Evolutionary conservation across 805 yeast genomes (phyloP).

Genomic region (Nakazawaea anatomiae): DNA sequence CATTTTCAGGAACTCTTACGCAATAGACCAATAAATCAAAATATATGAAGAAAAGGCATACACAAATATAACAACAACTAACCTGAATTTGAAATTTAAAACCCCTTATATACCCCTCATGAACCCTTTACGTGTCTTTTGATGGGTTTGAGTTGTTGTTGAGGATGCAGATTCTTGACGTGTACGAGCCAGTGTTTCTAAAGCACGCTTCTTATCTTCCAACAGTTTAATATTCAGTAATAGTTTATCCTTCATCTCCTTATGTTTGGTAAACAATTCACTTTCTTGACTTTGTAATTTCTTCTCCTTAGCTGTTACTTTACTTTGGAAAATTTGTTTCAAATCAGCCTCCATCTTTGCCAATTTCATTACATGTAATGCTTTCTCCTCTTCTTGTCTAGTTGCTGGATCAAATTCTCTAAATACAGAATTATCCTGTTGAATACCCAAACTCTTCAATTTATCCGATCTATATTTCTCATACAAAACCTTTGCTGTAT

Average conservation of each 20-base stretch:
- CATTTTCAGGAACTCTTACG: neutral
- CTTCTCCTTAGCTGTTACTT: conserved; percentile 94
- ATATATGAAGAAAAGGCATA: neutral
- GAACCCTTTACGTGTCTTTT: conserved; percentile 75
- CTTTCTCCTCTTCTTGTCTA: conserved; percentile 90
- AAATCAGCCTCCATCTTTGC: conserved; percentile 93
- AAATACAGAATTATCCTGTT: conserved; percentile 91
- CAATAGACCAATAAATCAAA: neutral
- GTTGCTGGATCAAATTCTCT: conserved; percentile 89
- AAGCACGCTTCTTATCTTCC: conserved; percentile 83
- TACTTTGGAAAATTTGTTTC: conserved; percentile 94
- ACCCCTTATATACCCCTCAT: conserved; percentile 39
- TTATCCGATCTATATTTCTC: conserved; percentile 88
- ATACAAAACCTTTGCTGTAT: conserved; percentile 68
- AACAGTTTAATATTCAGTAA: conserved; percentile 81
- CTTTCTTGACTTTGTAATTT: conserved; percentile 95
- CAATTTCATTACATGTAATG: conserved; percentile 87
- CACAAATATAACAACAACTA: neutral
- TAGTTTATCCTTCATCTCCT: conserved; percentile 94
- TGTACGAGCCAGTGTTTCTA: conserved; percentile 53
- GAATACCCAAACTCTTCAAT: conserved; percentile 74
- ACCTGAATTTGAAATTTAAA: neutral
- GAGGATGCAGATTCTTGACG: conserved; percentile 33
- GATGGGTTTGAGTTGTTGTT: conserved; percentile 29
- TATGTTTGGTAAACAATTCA: conserved; percentile 90